These are phyloP conservation scores for Penicillium parvum DNA, from an alignment of 495 filamentous ascomycete species.

Conservation along the genomic window DNA sequence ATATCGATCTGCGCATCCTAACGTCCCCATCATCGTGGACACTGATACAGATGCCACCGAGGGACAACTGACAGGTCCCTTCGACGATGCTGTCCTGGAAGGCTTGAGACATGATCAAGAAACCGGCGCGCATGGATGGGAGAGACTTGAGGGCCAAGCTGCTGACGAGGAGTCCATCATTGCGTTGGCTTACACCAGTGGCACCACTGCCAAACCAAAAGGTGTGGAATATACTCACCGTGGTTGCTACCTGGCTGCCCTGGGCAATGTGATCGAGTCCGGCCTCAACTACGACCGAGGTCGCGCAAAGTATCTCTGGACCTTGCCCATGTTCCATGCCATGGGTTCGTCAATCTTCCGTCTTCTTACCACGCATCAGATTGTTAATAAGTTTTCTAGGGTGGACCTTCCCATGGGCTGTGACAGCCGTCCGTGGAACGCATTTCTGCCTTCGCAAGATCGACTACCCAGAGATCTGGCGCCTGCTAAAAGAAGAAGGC, in stretches of 20 bases:
- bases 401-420: slow-evolving; percentile 84
- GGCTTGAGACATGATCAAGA: slow-evolving; percentile 65
- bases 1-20: slow-evolving; percentile 55
- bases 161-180: slow-evolving; percentile 73
- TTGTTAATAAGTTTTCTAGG: slow-evolving; percentile 21
- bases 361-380: neutral
- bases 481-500: slow-evolving; percentile 71
- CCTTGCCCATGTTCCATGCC: slow-evolving; percentile 94
- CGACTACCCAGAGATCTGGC: slow-evolving; percentile 91
- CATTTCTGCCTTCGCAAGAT: slow-evolving; percentile 95
- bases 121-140: slow-evolving; percentile 67
- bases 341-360: slow-evolving; percentile 51
- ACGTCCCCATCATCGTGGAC: slow-evolving; percentile 71
- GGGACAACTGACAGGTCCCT: slow-evolving; percentile 70
- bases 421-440: slow-evolving; percentile 87
- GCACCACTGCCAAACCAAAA: slow-evolving; percentile 89
- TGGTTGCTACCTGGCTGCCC: slow-evolving; percentile 75
- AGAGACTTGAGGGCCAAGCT: slow-evolving; percentile 62
- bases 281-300: slow-evolving; percentile 67
- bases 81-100: slow-evolving; percentile 78
- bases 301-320: slow-evolving; percentile 84
- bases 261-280: slow-evolving; percentile 86
- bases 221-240: slow-evolving; percentile 91
- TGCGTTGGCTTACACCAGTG: slow-evolving; percentile 87
- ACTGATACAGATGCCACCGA: slow-evolving; percentile 76